Evolutionary conservation across 2,329 filamentous ascomycete genomes (phyloP), one percentile per base, ranked within the genome.

Genomic region (Colletotrichum limetticola): DNA sequence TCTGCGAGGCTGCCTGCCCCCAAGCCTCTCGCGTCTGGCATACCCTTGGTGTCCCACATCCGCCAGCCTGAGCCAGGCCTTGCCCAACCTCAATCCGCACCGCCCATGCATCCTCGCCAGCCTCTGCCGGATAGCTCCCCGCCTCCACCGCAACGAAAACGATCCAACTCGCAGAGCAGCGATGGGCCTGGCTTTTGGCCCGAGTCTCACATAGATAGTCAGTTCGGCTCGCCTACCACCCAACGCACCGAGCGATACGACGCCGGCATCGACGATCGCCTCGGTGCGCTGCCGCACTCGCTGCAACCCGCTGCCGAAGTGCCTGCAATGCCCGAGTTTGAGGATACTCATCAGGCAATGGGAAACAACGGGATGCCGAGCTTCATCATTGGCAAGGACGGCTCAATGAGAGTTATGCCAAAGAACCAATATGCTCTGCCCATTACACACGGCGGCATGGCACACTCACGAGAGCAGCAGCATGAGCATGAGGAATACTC

Each of bases 1-100:
- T 78, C 81, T 56, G 79, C 81, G 58, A 82, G 80, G 70, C 77
- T 84, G 14, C 80, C 80, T n/a, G 69, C 82, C 19, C 83, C 85
- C 14, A 79, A 76, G 35, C 66, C 76, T 30, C 56, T 56, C 26
- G 53, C 61, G 63, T 63, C 74, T 70, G 77, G 77, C 42, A 80
- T 82, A 63, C 71, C 80, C n/a, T 65, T 77, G 56, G 76, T 68
- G 64, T 74, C 59, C 64, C 82, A 75, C 71, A 79, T 75, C 30
- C 78, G 76, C 63, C 78, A 78, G 63, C 70, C 72, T 60, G 71
- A 77, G 58, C 72, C 78, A n/a, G 67, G 73, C 62, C 77, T 78
- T 64, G 76, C 76, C 22, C 58, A 60, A 19, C 62, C 62, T 52
- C 65, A 24, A 58, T 42, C 32, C 42, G 14, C 30, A 9, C 56